These are phyloP conservation scores for Hypseocharis bilobata DNA, from an alignment of 441 rosid genomes.

Conservation along the genomic window DNA sequence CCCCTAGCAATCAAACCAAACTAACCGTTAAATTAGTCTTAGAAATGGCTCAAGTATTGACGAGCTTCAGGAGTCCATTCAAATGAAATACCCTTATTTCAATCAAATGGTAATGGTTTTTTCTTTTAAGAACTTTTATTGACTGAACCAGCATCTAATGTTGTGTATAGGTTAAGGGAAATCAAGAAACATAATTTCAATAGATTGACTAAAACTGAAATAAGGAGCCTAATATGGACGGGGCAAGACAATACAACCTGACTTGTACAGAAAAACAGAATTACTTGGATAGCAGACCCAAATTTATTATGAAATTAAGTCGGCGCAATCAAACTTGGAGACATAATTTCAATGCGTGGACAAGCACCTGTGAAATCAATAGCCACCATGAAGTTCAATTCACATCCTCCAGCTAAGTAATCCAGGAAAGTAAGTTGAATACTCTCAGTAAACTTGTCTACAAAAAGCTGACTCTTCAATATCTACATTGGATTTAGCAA, in stretches of 20 bases:
- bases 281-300: not conserved
- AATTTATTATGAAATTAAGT: not conserved
- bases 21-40: not conserved
- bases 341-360: constrained; percentile 8
- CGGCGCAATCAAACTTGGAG: not conserved
- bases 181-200: not conserved
- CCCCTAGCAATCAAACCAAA: not conserved
- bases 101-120: not conserved
- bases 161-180: too few relatives aligned
- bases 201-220: constrained; percentile 8
- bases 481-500: constrained; percentile 30
- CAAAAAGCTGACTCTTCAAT: constrained; percentile 60
- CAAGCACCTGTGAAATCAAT: constrained; percentile 80
- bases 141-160: not conserved
- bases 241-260: constrained; percentile 13
- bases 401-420: constrained; percentile 69
- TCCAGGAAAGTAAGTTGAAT: constrained; percentile 67
- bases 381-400: constrained; percentile 89
- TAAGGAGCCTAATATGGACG: constrained; percentile 3
- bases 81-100: not conserved
- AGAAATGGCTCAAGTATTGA: not conserved
- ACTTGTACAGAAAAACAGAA: not conserved
- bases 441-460: constrained; percentile 61
- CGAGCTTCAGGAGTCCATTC: not conserved
- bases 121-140: too few relatives aligned